These are phyloP conservation scores for Suillus placidus DNA, from an alignment of 768 basidiomycete genomes.

Conservation along the genomic window DNA sequence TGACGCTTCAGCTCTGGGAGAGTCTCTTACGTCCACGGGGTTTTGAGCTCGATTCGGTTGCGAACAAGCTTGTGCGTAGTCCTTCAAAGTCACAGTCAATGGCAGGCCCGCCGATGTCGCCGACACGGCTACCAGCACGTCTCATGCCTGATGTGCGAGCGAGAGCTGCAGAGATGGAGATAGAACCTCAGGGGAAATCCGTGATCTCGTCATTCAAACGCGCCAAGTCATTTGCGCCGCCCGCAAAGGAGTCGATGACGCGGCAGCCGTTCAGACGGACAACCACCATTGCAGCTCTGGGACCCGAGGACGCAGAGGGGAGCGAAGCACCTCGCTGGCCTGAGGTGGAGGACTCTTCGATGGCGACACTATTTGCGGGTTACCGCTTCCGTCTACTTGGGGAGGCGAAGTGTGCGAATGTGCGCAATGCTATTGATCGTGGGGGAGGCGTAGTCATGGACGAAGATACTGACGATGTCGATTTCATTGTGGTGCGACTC, in stretches of 20 bases:
- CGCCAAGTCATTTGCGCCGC: slow-evolving; percentile 64
- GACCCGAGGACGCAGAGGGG: slow-evolving; percentile 22
- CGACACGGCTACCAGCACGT: slow-evolving; percentile 20
- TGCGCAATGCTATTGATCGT: slow-evolving; percentile 61
- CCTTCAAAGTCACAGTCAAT: slow-evolving; percentile 49
- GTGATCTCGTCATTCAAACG: slow-evolving; percentile 65
- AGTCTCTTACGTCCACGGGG: slow-evolving; percentile 69
- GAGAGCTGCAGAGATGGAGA: slow-evolving; percentile 24
- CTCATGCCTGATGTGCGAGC: slow-evolving; percentile 5
- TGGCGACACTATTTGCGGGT: slow-evolving; percentile 51
- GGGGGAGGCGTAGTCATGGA: slow-evolving; percentile 54
- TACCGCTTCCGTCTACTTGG: slow-evolving; percentile 62
- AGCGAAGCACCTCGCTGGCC: slow-evolving; percentile 12
- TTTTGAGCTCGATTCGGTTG: slow-evolving; percentile 51
- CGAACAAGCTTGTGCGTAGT: slow-evolving; percentile 60
- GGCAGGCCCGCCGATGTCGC: slow-evolving; percentile 22
- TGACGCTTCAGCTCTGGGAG: slow-evolving; percentile 72
- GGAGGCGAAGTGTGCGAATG: slow-evolving; percentile 61
- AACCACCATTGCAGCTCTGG: slow-evolving; percentile 26
- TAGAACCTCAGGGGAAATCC: not conserved
- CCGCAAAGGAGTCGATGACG: slow-evolving; percentile 25
- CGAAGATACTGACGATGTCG: slow-evolving; percentile 52
- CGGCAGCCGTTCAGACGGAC: slow-evolving; percentile 52
- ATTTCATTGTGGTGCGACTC: slow-evolving; percentile 71
- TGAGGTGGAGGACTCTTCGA: slow-evolving; percentile 7